Base-by-base conservation (phyloP, 75 land plant species). In the Sequoia sempervirens region DNA sequence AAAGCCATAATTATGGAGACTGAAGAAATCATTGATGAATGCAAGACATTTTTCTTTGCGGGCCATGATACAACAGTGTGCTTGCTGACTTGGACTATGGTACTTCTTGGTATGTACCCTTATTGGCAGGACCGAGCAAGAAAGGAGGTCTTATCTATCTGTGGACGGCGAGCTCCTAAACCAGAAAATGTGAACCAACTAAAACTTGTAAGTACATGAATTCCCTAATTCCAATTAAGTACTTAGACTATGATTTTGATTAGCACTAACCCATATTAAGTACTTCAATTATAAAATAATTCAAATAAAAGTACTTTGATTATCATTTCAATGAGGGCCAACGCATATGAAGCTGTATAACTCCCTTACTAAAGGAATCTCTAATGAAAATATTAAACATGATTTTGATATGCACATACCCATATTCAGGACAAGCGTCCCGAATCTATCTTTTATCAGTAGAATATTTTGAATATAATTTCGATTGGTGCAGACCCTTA, bases 21-120 rank as follows among this genome's bases (percentile, higher is more conserved):
- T n/a, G 80, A 87, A 40, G 87, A 87, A 37, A 80, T 87, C 8
- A 82, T 87, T 8, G 89, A 81, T 18, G 89, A 87, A 82, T 87
- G 89, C 81, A 85, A 81, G 80, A 70, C 88, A 1, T 85, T 87
- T 80, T 87, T 80, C 52, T 74, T 87, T 75, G 89, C 89, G n/a
- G 89, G 89, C 66, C 89, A 88, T 66, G 88, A 88, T 26, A 88
- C 89, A 26, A 82, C 84, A 45, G 43, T 88, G 18, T 38, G 58
- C 53, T 52, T 88, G 30, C 81, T 88, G 45, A 70, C 76, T 8
- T 86, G 89, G 87, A 41, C 88, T 30, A 30, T 75, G 61, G 53
- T 87, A 23, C 84, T 87, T 2, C 82, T 85, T 46, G 68, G 66
- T 2, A 58, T 56, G 64, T 26, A 86, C 69, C 88, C 89, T 26